Evolutionary conservation across 176 grass and related monocot genomes (phyloP).

Genomic region (Sorghum bicolor): DNA sequence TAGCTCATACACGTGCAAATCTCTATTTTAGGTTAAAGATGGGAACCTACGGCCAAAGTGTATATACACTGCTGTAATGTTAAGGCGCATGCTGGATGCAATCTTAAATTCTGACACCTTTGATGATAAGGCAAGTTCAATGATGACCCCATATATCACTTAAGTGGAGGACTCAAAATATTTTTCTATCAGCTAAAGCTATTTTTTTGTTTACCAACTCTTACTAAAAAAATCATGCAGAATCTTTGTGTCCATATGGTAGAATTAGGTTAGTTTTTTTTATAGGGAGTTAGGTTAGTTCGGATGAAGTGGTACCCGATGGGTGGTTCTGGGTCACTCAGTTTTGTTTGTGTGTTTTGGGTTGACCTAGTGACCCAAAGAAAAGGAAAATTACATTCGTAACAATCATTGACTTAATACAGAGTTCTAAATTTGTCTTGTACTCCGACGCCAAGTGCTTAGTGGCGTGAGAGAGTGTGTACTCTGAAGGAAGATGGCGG

Average conservation of each 20-base stretch:
- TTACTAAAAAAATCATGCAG: not conserved
- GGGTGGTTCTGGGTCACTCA: not conserved
- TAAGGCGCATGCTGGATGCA: conserved; percentile 90
- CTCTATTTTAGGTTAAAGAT: conserved; percentile 47
- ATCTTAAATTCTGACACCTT: conserved; percentile 78
- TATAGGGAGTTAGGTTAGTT: no score
- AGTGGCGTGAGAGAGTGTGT: no score
- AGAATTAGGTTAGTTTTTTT: not conserved
- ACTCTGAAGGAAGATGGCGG: no score
- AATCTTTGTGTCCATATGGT: not conserved
- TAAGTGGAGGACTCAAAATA: not conserved
- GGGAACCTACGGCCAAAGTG: conserved; percentile 76
- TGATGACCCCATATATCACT: not conserved
- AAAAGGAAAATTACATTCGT: not conserved
- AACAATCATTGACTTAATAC: not conserved
- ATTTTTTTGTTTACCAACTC: not conserved
- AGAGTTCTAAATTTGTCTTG: not conserved
- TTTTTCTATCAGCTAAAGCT: not conserved
- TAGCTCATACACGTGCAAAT: not conserved
- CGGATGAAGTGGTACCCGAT: not conserved
- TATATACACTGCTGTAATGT: conserved; percentile 88
- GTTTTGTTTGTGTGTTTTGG: not conserved
- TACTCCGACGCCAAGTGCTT: no score
- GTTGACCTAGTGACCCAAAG: not conserved
- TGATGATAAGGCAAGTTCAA: conserved; percentile 86